Evolutionary conservation across 108 stramenopile genomes (phyloP).

Genomic region (Licmophora abbreviata): DNA sequence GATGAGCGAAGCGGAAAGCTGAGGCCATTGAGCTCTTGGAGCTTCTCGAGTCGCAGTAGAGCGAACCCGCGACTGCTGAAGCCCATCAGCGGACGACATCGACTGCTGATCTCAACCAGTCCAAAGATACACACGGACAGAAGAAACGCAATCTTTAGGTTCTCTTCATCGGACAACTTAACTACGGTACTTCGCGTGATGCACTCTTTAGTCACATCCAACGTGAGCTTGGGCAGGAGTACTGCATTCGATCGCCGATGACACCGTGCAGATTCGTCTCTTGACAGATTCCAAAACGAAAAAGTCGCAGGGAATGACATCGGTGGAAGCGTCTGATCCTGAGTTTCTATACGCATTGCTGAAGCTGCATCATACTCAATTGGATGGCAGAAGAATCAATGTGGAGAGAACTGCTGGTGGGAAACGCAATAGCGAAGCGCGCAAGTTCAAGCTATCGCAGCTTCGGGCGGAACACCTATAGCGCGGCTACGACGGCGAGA

Average conservation of each 20-base stretch:
- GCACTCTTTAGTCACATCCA: constrained; percentile 55
- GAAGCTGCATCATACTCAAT: constrained; percentile 80
- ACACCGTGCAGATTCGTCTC: constrained; percentile 59
- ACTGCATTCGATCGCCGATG: constrained; percentile 3
- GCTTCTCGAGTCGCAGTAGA: no score
- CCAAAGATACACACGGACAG: constrained; percentile 7
- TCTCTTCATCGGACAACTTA: constrained; percentile 87
- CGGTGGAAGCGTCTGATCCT: constrained; percentile 53
- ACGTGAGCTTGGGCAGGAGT: constrained; percentile 39
- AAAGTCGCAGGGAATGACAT: constrained; percentile 83
- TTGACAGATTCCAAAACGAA: constrained; percentile 69
- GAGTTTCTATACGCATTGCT: constrained; percentile 80
- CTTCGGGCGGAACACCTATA: constrained; percentile 80
- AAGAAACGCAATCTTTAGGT: constrained; percentile 66
- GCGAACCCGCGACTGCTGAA: no score
- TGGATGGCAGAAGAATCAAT: constrained; percentile 89
- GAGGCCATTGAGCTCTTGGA: no score
- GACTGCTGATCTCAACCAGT: constrained; percentile 4
- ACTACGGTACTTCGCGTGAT: constrained; percentile 74
- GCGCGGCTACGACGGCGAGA: no score
- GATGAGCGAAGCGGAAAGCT: constrained; percentile 67
- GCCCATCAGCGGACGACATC: no score
- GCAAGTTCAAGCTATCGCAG: constrained; percentile 50
- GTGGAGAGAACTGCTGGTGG: constrained; percentile 80
- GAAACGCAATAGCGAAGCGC: constrained; percentile 35